phyloP scores from a whole-genome alignment of 2,329 filamentous ascomycete species.

The Lachnellula subtilissima region DNA sequence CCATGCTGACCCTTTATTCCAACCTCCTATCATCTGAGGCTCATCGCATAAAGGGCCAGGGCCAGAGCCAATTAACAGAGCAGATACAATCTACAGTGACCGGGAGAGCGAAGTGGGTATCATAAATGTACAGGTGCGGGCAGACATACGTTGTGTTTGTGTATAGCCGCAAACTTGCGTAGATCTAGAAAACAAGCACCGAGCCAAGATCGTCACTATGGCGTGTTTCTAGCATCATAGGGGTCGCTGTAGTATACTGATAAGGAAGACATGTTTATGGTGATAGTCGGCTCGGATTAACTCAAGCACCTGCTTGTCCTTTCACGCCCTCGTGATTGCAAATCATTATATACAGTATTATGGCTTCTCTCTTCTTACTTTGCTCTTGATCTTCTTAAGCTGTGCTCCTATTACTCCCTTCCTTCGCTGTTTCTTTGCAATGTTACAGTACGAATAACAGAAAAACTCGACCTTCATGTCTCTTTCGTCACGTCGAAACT shows the following conservation, averaged over 20 bases:
- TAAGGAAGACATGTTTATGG: not conserved
- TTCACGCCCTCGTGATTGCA: not conserved
- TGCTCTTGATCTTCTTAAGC: not conserved
- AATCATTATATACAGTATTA: too few relatives aligned
- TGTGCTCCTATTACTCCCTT: too few relatives aligned
- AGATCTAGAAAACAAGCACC: not conserved
- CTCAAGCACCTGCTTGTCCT: not conserved
- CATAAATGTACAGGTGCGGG: constrained; percentile 13
- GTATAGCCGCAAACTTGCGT: not conserved
- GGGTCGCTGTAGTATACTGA: not conserved
- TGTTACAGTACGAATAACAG: too few relatives aligned
- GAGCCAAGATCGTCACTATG: not conserved
- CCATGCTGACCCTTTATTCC: constrained; percentile 33
- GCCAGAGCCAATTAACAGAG: constrained; percentile 1
- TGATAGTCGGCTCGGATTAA: not conserved
- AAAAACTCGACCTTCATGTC: too few relatives aligned
- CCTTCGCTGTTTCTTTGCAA: too few relatives aligned
- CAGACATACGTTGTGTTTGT: constrained; percentile 2
- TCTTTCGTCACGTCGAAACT: too few relatives aligned
- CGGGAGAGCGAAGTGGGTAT: constrained; percentile 11
- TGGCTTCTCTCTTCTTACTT: not conserved
- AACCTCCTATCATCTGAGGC: constrained; percentile 17
- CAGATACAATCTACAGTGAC: constrained; percentile 6
- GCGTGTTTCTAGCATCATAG: not conserved
- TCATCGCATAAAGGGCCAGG: constrained; percentile 17